phyloP scores from a whole-genome alignment of 768 basidiomycete species.

The Bullera alba region DNA sequence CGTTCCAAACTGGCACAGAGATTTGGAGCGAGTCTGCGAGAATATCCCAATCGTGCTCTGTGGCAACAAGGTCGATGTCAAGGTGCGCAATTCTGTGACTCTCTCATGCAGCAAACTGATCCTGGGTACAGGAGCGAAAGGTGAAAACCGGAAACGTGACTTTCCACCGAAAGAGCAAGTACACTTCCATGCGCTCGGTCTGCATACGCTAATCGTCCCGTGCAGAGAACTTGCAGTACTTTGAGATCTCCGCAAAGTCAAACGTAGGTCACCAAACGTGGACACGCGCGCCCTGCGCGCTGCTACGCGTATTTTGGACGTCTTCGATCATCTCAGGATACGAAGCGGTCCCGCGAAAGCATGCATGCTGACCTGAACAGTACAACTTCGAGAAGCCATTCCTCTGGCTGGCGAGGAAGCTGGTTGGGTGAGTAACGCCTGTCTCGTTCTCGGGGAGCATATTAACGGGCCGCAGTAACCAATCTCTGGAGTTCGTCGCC shows the following conservation, averaged over 20 bases:
- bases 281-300: no score
- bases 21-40: conserved; percentile 95
- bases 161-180: conserved; percentile 88
- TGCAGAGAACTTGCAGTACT: conserved; percentile 89
- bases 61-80: conserved; percentile 99
- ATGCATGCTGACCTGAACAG: conserved; percentile 8
- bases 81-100: conserved; percentile 54
- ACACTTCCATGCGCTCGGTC: no score
- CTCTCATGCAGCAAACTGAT: conserved; percentile 3
- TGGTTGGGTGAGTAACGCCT: conserved; percentile 67
- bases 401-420: conserved; percentile 97
- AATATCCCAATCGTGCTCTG: conserved; percentile 99
- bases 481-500: conserved; percentile 85
- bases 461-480: conserved; percentile 55
- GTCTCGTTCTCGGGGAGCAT: not conserved
- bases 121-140: conserved; percentile 76
- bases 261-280: conserved; percentile 60
- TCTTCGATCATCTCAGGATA: not conserved
- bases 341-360: not conserved
- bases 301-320: no score
- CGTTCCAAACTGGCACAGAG: conserved; percentile 99
- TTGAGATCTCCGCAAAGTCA: conserved; percentile 98
- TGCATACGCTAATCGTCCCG: not conserved
- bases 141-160: conserved; percentile 98
- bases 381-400: conserved; percentile 99